Conservation (phyloP, 768 basidiomycete genomes). For the Phlegmacium glaucopus region DNA sequence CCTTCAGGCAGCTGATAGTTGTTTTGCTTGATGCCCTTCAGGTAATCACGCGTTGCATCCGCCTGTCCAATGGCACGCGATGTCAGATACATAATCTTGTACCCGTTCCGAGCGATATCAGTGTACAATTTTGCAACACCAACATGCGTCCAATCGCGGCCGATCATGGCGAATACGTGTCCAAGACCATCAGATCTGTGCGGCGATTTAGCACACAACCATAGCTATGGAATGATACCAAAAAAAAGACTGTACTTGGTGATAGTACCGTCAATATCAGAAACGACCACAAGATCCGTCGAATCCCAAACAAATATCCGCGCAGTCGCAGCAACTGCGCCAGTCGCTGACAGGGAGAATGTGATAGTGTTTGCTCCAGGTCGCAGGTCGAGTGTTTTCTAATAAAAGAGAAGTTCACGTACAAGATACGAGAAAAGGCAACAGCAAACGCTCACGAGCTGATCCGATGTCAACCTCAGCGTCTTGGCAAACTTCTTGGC, state of each 20-base stretch:
- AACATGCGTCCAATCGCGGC: conserved; percentile 96
- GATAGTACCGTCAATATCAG: conserved; percentile 98
- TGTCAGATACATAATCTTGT: conserved; percentile 97
- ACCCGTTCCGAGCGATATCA: conserved; percentile 92
- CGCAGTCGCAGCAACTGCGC: conserved; percentile 81
- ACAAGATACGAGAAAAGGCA: not conserved
- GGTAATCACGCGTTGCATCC: conserved; percentile 92
- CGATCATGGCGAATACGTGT: conserved; percentile 96
- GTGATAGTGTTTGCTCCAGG: conserved; percentile 89
- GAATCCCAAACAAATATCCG: conserved; percentile 95
- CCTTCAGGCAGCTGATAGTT: conserved; percentile 96
- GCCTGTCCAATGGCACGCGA: conserved; percentile 98
- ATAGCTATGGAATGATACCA: not conserved
- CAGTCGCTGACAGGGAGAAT: conserved; percentile 86
- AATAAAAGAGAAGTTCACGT: conserved; percentile 1
- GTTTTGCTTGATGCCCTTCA: conserved; percentile 93
- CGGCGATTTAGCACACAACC: not conserved
- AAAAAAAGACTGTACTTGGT: conserved; percentile 69
- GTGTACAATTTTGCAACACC: conserved; percentile 98
- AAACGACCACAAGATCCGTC: conserved; percentile 87
- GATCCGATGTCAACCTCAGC: conserved; percentile 88
- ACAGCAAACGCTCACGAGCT: conserved; percentile 58
- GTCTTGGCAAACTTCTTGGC: conserved; percentile 82
- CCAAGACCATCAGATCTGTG: conserved; percentile 90
- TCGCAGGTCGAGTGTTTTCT: conserved; percentile 86